These are phyloP conservation scores for Alternaria brassicae DNA, from an alignment of 2,329 filamentous ascomycete species.

Conservation along the genomic window DNA sequence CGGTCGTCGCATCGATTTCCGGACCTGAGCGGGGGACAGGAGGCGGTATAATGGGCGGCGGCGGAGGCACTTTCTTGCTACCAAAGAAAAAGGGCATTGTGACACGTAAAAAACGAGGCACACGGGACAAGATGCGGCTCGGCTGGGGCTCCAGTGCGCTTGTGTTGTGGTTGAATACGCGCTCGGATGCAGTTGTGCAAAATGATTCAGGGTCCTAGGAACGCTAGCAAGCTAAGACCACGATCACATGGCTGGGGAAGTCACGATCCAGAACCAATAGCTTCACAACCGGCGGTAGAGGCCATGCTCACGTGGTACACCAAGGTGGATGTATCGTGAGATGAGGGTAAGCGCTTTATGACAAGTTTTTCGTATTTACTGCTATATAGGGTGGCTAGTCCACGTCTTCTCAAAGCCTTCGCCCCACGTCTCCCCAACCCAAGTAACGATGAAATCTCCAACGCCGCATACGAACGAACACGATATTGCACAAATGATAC, in stretches of 20 bases:
- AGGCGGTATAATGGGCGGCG: constrained; percentile 63
- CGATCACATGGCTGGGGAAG: constrained; percentile 36
- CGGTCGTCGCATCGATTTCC: constrained; percentile 58
- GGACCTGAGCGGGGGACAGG: constrained; percentile 60
- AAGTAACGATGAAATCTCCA: constrained; percentile 12
- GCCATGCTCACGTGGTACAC: constrained; percentile 26
- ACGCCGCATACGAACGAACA: constrained; percentile 13
- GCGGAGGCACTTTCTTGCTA: constrained; percentile 51
- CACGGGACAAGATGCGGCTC: constrained; percentile 8
- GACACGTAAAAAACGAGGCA: constrained; percentile 10
- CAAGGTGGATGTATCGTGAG: constrained; percentile 15
- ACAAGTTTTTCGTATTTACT: constrained; percentile 30
- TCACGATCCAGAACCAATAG: constrained; percentile 40
- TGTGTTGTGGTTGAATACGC: constrained; percentile 15
- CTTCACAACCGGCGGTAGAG: constrained; percentile 28
- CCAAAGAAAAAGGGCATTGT: constrained; percentile 30
- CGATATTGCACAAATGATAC: constrained; percentile 18
- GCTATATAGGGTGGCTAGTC: constrained; percentile 21
- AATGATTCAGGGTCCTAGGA: constrained; percentile 29
- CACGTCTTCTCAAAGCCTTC: background rate
- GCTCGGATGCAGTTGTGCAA: constrained; percentile 14
- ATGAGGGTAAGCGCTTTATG: constrained; percentile 17
- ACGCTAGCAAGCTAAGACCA: constrained; percentile 3
- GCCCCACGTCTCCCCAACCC: background rate
- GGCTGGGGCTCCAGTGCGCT: constrained; percentile 14